A percentile compares a stretch with the other conserved stretches of the same genome.
Conservation (phyloP, 768 basidiomycete species). For the Boletales sp. region DNA sequence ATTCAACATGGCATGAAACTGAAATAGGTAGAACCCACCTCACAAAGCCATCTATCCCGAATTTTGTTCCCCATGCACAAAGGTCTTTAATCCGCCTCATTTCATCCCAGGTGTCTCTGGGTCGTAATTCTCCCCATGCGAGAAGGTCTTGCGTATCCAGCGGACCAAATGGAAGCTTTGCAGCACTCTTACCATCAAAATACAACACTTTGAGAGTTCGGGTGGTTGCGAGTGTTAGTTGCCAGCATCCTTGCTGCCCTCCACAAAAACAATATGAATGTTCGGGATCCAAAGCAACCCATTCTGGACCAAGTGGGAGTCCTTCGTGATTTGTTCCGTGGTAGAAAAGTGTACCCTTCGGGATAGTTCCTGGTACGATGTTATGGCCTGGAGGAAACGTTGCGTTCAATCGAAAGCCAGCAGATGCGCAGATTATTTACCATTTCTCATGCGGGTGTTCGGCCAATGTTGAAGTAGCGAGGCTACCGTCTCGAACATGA, state of each 20-base stretch:
- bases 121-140: neutral
- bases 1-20: neutral
- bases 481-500: neutral
- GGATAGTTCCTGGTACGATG: slow-evolving; percentile 26
- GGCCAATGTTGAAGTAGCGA: too few species aligned
- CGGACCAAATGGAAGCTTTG: slow-evolving; percentile 15
- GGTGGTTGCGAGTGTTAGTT: slow-evolving; percentile 31
- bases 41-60: slow-evolving; percentile 41
- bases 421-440: too few species aligned
- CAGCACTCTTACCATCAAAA: slow-evolving; percentile 47
- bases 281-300: slow-evolving; percentile 30
- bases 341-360: slow-evolving; percentile 29
- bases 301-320: slow-evolving; percentile 25
- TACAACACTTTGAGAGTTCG: slow-evolving; percentile 25
- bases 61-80: slow-evolving; percentile 38
- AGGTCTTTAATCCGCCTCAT: neutral
- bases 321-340: slow-evolving; percentile 19
- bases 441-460: too few species aligned
- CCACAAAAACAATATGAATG: slow-evolving; percentile 36
- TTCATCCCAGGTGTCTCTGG: neutral
- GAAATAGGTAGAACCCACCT: slow-evolving; percentile 21
- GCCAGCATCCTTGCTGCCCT: slow-evolving; percentile 4
- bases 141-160: neutral
- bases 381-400: neutral
- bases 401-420: neutral